phyloP scores from a whole-genome alignment of 2,329 filamentous ascomycete genomes.

The Mycosphaerelloides madeirae region DNA sequence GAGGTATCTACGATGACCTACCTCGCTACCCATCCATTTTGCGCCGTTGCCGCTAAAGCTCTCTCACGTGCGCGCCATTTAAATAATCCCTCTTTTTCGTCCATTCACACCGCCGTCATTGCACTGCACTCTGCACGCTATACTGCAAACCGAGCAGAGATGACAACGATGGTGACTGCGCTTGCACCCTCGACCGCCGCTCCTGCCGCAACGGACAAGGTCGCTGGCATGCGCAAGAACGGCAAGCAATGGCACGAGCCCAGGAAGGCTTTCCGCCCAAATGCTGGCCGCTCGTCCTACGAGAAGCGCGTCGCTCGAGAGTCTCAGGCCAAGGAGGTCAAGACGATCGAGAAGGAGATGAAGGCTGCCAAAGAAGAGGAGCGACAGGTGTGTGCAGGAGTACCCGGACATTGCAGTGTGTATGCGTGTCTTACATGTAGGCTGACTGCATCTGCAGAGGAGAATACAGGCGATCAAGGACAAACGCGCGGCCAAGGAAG shows the following conservation, averaged over 20 bases:
- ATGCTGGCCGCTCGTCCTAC: conserved; percentile 70
- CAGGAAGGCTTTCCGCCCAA: conserved; percentile 81
- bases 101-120: too few species aligned
- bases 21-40: too few species aligned
- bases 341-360: conserved; percentile 91
- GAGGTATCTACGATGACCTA: too few species aligned
- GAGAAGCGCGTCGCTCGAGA: conserved; percentile 69
- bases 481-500: conserved; percentile 80
- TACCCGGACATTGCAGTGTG: not conserved
- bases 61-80: too few species aligned
- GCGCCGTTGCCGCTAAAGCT: too few species aligned
- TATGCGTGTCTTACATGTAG: not conserved
- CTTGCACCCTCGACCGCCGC: conserved; percentile 37
- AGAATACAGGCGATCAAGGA: conserved; percentile 77
- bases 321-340: conserved; percentile 67
- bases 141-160: too few species aligned
- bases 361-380: conserved; percentile 93
- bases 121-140: too few species aligned
- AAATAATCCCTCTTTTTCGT: too few species aligned
- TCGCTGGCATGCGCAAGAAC: conserved; percentile 71
- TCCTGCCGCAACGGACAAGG: conserved; percentile 14
- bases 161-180: conserved; percentile 9
- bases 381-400: conserved; percentile 61
- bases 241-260: conserved; percentile 91
- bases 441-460: conserved; percentile 48